Evolutionary conservation across 1,284 basidiomycete species (phyloP).

Genomic region (Fomitiporia mediterranea): DNA sequence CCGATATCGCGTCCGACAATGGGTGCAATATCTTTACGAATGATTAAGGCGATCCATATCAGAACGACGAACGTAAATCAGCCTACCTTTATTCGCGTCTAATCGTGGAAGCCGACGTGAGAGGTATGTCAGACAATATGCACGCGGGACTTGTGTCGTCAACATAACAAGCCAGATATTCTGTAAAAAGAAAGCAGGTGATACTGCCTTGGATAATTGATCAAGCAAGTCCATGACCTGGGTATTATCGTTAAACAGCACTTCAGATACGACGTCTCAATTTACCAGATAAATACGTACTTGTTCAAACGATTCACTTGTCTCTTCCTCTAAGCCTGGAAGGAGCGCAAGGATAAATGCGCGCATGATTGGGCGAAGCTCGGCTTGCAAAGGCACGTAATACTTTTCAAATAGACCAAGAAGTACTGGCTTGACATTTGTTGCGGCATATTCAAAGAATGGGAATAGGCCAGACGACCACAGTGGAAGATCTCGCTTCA

Average conservation of each 20-base stretch:
- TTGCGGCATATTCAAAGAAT: conserved; percentile 97
- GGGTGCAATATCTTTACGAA: conserved; percentile 54
- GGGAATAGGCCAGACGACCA: conserved; percentile 98
- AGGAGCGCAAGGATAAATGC: conserved; percentile 91
- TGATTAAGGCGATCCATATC: conserved; percentile 14
- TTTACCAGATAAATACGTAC: no score
- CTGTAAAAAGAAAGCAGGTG: conserved; percentile 88
- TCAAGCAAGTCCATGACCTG: conserved; percentile 85
- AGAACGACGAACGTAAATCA: conserved; percentile 9
- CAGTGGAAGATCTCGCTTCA: conserved; percentile 82
- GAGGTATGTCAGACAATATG: conserved; percentile 86
- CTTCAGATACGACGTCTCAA: no score
- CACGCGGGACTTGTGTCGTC: conserved; percentile 82
- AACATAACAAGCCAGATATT: conserved; percentile 93
- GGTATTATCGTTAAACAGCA: no score
- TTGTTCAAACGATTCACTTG: conserved; percentile 95
- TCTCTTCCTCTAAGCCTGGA: conserved; percentile 94
- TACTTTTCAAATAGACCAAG: conserved; percentile 86
- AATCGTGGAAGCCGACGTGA: conserved; percentile 71
- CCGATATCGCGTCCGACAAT: conserved; percentile 86
- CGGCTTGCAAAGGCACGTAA: conserved; percentile 82
- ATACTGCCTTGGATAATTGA: conserved; percentile 76
- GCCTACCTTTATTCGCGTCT: conserved; percentile 62
- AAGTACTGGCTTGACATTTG: conserved; percentile 85
- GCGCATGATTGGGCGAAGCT: conserved; percentile 87